These are phyloP conservation scores for Pythium brachiatum DNA, from an alignment of 352 stramenopile species.

Conservation along the genomic window DNA sequence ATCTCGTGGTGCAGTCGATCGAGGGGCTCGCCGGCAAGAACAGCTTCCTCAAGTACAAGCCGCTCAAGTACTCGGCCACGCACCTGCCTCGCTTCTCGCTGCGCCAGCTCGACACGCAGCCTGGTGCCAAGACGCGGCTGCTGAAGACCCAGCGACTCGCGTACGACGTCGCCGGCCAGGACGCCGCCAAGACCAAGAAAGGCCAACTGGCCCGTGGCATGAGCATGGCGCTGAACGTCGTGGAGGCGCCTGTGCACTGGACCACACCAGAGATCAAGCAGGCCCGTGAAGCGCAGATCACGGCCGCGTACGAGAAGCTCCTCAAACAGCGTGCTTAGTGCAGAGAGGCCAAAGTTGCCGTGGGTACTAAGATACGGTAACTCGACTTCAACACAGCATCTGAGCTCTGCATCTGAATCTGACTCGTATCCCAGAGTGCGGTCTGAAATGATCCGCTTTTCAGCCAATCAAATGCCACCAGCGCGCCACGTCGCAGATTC, in stretches of 20 bases:
- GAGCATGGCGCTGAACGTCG: constrained; percentile 28
- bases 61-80: constrained; percentile 61
- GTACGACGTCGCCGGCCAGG: constrained; percentile 14
- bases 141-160: not conserved
- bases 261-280: constrained; percentile 35
- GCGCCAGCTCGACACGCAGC: constrained; percentile 20
- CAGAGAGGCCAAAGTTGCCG: not conserved
- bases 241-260: constrained; percentile 41
- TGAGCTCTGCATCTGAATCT: not conserved
- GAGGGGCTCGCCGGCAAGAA: constrained; percentile 13
- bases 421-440: no score
- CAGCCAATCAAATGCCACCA: not conserved
- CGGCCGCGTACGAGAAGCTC: constrained; percentile 43
- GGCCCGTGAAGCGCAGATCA: constrained; percentile 35
- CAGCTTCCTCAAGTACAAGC: constrained; percentile 69
- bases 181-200: not conserved
- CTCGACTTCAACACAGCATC: not conserved
- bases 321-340: constrained; percentile 23
- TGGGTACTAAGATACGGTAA: not conserved
- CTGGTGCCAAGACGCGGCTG: constrained; percentile 8
- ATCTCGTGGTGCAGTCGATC: constrained; percentile 54
- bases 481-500: constrained; percentile 4
- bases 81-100: constrained; percentile 50
- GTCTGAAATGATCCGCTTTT: not conserved
- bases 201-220: constrained; percentile 17